These are phyloP conservation scores for Vitis hybrid DNA, from an alignment of 177 flowering plant genomes.

Conservation along the genomic window DNA sequence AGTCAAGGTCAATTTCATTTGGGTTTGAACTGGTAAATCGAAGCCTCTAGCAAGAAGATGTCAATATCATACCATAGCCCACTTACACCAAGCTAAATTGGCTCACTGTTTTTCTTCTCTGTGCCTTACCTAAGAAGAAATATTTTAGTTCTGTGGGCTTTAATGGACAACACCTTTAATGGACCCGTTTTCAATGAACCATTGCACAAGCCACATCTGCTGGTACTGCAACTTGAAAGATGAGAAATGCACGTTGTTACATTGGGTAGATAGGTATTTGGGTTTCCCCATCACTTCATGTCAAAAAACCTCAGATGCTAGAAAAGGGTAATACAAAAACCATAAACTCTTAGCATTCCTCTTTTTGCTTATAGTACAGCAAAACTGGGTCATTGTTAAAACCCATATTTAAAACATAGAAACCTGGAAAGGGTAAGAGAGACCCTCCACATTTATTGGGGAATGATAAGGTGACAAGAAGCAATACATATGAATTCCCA, in stretches of 20 bases:
- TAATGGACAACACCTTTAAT: background rate
- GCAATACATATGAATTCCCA: background rate
- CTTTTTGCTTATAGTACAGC: constrained; percentile 20
- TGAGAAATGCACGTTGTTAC: no score
- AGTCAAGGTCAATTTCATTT: background rate
- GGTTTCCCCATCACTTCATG: no score
- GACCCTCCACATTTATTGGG: constrained; percentile 2
- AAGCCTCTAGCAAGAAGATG: background rate
- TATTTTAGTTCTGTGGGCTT: no score
- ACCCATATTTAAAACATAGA: background rate
- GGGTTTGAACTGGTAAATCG: background rate
- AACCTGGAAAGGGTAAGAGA: background rate
- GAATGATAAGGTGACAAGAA: background rate
- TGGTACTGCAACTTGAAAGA: no score
- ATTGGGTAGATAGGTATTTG: no score
- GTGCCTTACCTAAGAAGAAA: no score
- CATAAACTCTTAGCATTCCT: background rate
- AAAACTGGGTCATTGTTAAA: constrained; percentile 27
- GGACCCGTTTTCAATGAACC: background rate
- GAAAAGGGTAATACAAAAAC: background rate
- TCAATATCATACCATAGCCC: background rate
- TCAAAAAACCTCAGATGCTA: no score
- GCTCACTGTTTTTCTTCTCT: no score
- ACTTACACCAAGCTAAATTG: background rate
- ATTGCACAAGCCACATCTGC: no score